Evolutionary conservation across 192 early-diverging fungal species (phyloP).

Genomic region (Entomortierella lignicola): DNA sequence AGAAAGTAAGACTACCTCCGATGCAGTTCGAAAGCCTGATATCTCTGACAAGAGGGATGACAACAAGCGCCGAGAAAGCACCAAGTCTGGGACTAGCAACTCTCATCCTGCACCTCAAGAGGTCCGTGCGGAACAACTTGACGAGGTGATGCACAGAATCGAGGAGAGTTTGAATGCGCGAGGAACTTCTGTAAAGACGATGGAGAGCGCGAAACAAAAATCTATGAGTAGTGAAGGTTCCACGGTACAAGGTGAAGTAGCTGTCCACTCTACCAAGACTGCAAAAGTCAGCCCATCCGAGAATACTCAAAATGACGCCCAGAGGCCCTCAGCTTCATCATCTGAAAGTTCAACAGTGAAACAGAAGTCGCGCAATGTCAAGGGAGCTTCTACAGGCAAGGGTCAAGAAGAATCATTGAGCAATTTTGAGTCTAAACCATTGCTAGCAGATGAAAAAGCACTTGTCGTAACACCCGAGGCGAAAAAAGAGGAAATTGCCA

Average conservation of each 20-base stretch:
- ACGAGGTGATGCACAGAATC: constrained; percentile 45
- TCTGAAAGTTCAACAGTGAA: constrained; percentile 1
- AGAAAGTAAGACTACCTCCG: not conserved
- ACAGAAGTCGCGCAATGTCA: constrained; percentile 12
- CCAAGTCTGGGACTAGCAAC: not conserved
- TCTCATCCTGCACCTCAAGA: constrained; percentile 7
- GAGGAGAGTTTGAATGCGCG: constrained; percentile 25
- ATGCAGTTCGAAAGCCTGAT: not conserved
- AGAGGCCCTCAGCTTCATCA: not conserved
- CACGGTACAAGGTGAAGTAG: not conserved
- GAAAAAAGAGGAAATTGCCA: not conserved
- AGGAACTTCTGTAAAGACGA: constrained; percentile 9
- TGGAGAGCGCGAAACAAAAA: constrained; percentile 6
- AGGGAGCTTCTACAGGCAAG: not conserved
- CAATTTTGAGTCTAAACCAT: constrained; percentile 9
- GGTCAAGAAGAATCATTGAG: no score
- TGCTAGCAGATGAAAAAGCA: not conserved
- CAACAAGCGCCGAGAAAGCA: not conserved
- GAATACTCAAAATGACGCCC: not conserved
- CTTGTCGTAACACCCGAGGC: not conserved
- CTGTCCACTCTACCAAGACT: not conserved
- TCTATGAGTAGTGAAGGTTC: not conserved
- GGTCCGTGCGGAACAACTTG: constrained; percentile 18
- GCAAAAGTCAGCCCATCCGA: not conserved
- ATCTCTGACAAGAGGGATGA: constrained; percentile 10